Percentiles rank a stretch among this genome's conserved stretches.
Evolutionary conservation across 441 rosid species (phyloP).

Genomic region (Pelargonium myrrhifolium): DNA sequence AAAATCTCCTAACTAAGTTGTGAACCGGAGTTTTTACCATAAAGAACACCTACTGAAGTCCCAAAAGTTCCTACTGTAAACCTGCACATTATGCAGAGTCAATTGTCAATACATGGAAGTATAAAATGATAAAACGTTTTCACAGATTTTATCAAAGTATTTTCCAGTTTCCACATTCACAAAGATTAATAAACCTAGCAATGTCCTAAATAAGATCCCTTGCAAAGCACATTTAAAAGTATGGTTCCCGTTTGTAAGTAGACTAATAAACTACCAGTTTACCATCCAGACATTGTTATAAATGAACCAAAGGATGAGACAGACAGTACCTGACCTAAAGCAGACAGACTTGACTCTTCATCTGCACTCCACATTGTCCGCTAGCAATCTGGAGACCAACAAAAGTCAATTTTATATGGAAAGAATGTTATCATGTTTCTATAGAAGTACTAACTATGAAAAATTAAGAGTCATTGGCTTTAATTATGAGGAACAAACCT

Average conservation of each 20-base stretch:
- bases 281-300: background rate
- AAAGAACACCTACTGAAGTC: slow-evolving; percentile 9
- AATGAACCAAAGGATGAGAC: background rate
- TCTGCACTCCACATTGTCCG: slow-evolving; percentile 5
- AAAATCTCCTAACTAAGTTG: slow-evolving; percentile 26
- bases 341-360: slow-evolving; percentile 2
- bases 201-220: background rate
- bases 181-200: background rate
- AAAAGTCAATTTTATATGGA: background rate
- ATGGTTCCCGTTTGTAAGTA: background rate
- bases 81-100: slow-evolving; percentile 27
- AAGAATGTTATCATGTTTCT: background rate
- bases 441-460: background rate
- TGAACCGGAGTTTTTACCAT: slow-evolving; percentile 32
- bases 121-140: slow-evolving; percentile 2
- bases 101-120: slow-evolving; percentile 10
- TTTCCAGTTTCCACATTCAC: background rate
- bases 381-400: background rate
- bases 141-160: background rate
- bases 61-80: slow-evolving; percentile 15
- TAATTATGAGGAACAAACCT: slow-evolving; percentile 33
- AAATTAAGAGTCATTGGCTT: background rate
- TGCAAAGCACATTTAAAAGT: background rate
- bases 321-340: slow-evolving; percentile 6
- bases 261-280: background rate